Evolutionary conservation across 768 basidiomycete species (phyloP).

Genomic region (Mycena alexandri): DNA sequence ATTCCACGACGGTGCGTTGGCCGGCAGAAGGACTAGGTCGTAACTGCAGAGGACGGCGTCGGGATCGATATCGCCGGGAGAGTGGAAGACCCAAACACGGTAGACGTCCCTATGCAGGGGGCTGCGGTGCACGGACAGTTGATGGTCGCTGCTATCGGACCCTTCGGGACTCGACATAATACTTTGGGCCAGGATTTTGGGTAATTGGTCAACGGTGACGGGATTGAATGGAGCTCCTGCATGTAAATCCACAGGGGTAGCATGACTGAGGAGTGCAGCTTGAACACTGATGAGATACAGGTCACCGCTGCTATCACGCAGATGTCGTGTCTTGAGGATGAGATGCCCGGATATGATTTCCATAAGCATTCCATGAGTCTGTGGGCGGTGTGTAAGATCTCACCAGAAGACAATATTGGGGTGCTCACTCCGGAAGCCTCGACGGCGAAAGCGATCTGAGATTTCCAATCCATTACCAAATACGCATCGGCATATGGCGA

Average conservation of each 20-base stretch:
- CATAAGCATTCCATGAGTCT: too few relatives aligned
- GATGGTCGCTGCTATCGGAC: background rate
- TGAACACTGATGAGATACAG: background rate
- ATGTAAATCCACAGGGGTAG: background rate
- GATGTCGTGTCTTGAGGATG: background rate
- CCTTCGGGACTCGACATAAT: too few relatives aligned
- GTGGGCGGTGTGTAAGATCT: too few relatives aligned
- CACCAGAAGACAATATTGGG: too few relatives aligned
- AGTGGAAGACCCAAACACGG: background rate
- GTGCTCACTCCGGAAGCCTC: background rate
- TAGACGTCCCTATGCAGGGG: background rate
- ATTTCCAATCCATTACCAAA: constrained; percentile 13
- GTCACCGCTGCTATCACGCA: background rate
- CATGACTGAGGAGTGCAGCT: background rate
- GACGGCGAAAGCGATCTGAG: background rate
- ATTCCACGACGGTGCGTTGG: background rate
- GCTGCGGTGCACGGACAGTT: background rate
- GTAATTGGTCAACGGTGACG: background rate
- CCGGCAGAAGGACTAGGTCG: background rate
- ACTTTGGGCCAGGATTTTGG: background rate
- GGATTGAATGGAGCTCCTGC: background rate
- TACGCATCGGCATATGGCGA: too few relatives aligned
- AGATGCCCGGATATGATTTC: background rate
- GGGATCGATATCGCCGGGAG: too few relatives aligned
- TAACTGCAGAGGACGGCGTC: background rate